Conservation (phyloP, 2,329 filamentous ascomycete species). For the Alternaria ethzedia region DNA sequence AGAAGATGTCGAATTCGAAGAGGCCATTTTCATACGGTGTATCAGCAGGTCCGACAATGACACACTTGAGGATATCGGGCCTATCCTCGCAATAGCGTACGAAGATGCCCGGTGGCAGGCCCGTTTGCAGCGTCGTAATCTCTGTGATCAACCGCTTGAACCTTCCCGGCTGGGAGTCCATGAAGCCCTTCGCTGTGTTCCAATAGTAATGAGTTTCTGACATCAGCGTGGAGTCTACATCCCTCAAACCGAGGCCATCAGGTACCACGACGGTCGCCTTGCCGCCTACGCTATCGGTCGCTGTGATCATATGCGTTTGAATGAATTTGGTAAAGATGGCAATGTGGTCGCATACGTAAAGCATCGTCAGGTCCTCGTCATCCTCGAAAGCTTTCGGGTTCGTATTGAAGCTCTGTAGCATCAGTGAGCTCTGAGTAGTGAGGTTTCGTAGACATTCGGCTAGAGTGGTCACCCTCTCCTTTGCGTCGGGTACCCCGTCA, state of each 20-base stretch:
- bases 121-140: slow-evolving; percentile 53
- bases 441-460: slow-evolving; percentile 35
- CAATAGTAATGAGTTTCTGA: slow-evolving; percentile 32
- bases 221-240: slow-evolving; percentile 49
- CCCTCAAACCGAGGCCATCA: slow-evolving; percentile 28
- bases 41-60: slow-evolving; percentile 58
- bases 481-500: neutral
- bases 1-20: slow-evolving; percentile 63
- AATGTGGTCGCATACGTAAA: slow-evolving; percentile 46
- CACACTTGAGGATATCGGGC: slow-evolving; percentile 58
- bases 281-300: neutral
- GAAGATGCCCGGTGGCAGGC: slow-evolving; percentile 60
- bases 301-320: neutral
- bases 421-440: slow-evolving; percentile 25
- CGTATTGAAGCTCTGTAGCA: slow-evolving; percentile 24
- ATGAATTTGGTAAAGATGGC: slow-evolving; percentile 35
- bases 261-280: neutral
- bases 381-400: slow-evolving; percentile 22
- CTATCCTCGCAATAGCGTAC: slow-evolving; percentile 55
- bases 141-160: slow-evolving; percentile 56
- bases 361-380: slow-evolving; percentile 37
- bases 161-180: slow-evolving; percentile 42
- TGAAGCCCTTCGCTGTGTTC: slow-evolving; percentile 8
- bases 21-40: slow-evolving; percentile 63
- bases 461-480: slow-evolving; percentile 30